A percentile compares a stretch with the other conserved stretches of the same genome.
Evolutionary conservation across 192 early-diverging fungal species (phyloP).

Genomic region (Chytriomyces confervae): DNA sequence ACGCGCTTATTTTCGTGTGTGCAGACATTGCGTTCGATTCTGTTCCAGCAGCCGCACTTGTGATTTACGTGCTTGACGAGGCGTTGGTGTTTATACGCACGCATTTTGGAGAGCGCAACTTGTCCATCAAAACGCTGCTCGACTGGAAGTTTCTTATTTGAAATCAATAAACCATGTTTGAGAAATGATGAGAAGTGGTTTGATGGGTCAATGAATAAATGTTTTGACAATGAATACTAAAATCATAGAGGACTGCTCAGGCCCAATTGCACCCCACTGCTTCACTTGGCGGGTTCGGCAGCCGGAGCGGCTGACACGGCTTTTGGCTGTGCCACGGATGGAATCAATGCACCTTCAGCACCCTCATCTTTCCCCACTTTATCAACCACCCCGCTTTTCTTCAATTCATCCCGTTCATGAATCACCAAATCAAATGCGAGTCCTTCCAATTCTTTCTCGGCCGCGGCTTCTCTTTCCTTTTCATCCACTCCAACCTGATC

Average conservation of each 20-base stretch:
- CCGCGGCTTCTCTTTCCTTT: not conserved
- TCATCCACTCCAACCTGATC: not conserved
- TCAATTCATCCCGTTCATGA: not conserved
- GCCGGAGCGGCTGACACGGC: not conserved
- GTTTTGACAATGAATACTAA: not conserved
- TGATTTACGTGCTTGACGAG: constrained; percentile 44
- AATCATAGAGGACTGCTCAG: not conserved
- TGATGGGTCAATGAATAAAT: not conserved
- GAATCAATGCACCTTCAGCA: not conserved
- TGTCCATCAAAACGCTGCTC: constrained; percentile 50
- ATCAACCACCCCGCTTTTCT: not conserved
- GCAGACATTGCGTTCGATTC: constrained; percentile 33
- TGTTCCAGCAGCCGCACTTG: constrained; percentile 38
- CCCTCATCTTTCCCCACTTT: not conserved
- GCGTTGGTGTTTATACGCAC: constrained; percentile 40
- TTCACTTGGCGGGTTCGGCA: not conserved
- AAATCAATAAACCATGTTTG: not conserved
- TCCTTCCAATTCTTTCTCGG: not conserved
- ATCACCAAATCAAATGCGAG: not conserved
- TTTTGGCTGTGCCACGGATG: not conserved
- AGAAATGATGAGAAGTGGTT: no score
- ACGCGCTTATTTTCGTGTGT: constrained; percentile 44
- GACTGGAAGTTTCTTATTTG: constrained; percentile 61
- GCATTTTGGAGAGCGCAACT: constrained; percentile 55
- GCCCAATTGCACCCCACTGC: not conserved